Percentiles rank a stretch among this genome's conserved stretches.
phyloP scores from a whole-genome alignment of 192 early-diverging fungal genomes.

The Mortierella alpina region DNA sequence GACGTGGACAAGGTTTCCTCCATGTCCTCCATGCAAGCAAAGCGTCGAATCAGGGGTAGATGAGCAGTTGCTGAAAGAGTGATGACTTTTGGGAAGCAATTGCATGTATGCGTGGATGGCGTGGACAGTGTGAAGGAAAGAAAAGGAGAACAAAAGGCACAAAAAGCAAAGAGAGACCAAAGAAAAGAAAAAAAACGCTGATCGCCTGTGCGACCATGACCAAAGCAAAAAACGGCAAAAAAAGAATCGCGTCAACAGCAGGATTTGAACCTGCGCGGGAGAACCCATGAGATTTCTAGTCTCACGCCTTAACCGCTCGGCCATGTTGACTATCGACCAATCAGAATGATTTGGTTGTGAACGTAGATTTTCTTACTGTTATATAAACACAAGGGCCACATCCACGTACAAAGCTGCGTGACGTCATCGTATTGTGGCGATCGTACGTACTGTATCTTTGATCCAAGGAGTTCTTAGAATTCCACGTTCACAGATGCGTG shows the following conservation, averaged over 20 bases:
- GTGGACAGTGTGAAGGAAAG: not conserved
- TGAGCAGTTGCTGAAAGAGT: not conserved
- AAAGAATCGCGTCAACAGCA: conserved; percentile 60
- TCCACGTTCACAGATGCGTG: no score
- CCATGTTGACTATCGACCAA: conserved; percentile 52
- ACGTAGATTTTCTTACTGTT: no score
- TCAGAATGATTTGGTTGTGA: no score
- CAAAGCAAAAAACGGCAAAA: not conserved
- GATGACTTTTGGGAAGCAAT: not conserved
- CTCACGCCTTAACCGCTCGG: conserved; percentile 64
- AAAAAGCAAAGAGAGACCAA: no score
- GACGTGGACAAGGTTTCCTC: not conserved
- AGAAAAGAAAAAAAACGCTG: not conserved
- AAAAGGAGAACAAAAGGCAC: not conserved
- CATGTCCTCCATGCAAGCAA: not conserved
- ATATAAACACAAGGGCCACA: no score
- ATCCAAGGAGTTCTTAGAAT: no score
- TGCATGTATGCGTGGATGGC: not conserved
- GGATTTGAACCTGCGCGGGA: conserved; percentile 70
- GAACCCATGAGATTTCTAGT: conserved; percentile 65
- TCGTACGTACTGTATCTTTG: no score
- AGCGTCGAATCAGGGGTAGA: not conserved
- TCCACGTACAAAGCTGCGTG: no score
- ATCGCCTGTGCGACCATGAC: not conserved
- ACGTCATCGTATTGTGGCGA: no score